Conservation (phyloP, 805 yeast species). For the Ogataea methanolica region DNA sequence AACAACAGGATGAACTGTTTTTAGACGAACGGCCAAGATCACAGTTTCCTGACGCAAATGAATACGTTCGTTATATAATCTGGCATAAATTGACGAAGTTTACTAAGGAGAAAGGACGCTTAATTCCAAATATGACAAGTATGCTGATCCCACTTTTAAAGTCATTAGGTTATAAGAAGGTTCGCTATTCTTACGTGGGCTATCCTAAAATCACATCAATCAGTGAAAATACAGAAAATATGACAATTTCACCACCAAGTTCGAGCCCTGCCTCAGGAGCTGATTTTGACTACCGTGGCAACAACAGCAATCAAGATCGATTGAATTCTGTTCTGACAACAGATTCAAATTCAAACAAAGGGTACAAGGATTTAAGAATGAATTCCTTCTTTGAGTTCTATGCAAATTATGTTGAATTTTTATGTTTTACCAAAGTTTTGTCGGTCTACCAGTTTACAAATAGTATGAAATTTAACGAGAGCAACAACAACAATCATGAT, state of each 20-base stretch:
- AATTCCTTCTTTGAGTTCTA: slow-evolving; percentile 28
- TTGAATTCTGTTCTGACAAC: slow-evolving; percentile 3
- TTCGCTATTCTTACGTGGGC: slow-evolving; percentile 21
- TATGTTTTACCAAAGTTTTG: slow-evolving; percentile 15
- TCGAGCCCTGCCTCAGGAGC: slow-evolving; percentile 4
- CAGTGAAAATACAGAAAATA: slow-evolving; percentile 7
- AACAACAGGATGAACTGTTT: not conserved
- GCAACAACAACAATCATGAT: not conserved
- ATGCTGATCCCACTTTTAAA: slow-evolving; percentile 18
- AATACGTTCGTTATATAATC: slow-evolving; percentile 14
- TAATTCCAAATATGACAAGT: slow-evolving; percentile 17
- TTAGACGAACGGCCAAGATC: not conserved
- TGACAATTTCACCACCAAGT: slow-evolving; percentile 2
- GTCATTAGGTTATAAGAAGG: slow-evolving; percentile 22
- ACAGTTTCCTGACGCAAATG: slow-evolving; percentile 8
- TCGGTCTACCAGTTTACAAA: slow-evolving; percentile 15
- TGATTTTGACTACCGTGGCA: not conserved
- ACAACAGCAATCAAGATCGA: not conserved
- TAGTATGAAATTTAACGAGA: slow-evolving; percentile 6
- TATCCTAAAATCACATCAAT: slow-evolving; percentile 23
- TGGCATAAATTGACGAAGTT: slow-evolving; percentile 19
- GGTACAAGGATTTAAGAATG: slow-evolving; percentile 24
- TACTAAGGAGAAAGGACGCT: slow-evolving; percentile 9
- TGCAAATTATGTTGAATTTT: slow-evolving; percentile 27
- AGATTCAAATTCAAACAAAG: slow-evolving; percentile 3